Percentiles rank a stretch among this genome's conserved stretches.
These are phyloP conservation scores for Vickermania ingenoplastis DNA, from an alignment of 208 protist species.

Conservation along the genomic window DNA sequence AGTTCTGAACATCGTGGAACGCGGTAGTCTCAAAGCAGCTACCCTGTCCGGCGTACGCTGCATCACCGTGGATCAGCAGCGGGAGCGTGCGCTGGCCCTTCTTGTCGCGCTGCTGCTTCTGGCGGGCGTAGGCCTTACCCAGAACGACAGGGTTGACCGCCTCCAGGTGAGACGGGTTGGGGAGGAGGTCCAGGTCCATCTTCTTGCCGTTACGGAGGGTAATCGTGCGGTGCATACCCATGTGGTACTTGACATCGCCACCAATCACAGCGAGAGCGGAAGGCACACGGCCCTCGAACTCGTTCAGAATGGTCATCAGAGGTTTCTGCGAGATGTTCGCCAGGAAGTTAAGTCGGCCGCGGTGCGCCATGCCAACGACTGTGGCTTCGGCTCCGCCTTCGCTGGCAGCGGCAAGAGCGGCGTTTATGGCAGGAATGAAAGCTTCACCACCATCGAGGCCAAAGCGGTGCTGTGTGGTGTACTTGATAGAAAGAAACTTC, in stretches of 20 bases:
- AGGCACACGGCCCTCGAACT: constrained; percentile 76
- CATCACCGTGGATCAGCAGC: constrained; percentile 97
- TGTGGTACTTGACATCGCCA: constrained; percentile 98
- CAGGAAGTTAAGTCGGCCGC: constrained; percentile 96
- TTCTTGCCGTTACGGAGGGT: constrained; percentile 58
- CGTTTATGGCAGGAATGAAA: constrained; percentile 94
- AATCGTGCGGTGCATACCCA: constrained; percentile 82
- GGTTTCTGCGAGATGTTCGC: constrained; percentile 95
- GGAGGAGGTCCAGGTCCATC: constrained; percentile 93
- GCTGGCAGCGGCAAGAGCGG: constrained; percentile 76
- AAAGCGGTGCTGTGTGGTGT: constrained; percentile 93
- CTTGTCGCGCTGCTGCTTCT: constrained; percentile 73
- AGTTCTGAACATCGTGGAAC: constrained; percentile 90
- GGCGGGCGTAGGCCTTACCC: constrained; percentile 94
- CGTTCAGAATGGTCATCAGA: constrained; percentile 72
- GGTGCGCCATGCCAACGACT: constrained; percentile 98
- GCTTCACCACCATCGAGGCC: constrained; percentile 95
- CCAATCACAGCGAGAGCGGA: constrained; percentile 25
- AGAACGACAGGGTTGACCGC: constrained; percentile 97
- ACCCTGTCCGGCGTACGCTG: constrained; percentile 95
- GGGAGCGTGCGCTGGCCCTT: constrained; percentile 63
- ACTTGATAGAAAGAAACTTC: constrained; percentile 91
- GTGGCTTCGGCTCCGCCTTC: constrained; percentile 80
- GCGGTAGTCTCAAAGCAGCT: constrained; percentile 97
- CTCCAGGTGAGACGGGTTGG: constrained; percentile 98